These are phyloP conservation scores for Oldenlandia corymbosa DNA, from an alignment of 257 asterid species.

Conservation along the genomic window DNA sequence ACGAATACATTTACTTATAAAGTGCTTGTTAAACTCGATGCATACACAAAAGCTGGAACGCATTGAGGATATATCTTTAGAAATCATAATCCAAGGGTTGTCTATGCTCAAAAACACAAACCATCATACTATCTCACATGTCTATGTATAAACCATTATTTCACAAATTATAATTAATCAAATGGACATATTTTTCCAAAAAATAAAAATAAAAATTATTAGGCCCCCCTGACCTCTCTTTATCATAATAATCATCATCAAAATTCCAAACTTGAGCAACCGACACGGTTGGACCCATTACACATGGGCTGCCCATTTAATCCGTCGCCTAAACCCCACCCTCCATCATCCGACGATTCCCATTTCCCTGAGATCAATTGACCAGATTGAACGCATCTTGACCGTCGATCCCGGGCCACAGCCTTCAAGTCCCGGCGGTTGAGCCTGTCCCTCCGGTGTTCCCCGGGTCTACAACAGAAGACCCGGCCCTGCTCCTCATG, in stretches of 20 bases:
- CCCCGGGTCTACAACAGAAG: conserved; percentile 22
- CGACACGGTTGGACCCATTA: conserved; percentile 42
- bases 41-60: too few species aligned
- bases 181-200: too few species aligned
- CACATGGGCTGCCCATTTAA: conserved; percentile 30
- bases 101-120: too few species aligned
- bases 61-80: too few species aligned
- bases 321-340: background rate
- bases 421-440: conserved; percentile 23
- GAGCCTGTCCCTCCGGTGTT: conserved; percentile 33
- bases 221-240: conserved; percentile 31
- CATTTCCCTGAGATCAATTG: background rate
- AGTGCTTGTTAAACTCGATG: too few species aligned
- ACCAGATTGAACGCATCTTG: background rate
- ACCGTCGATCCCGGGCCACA: conserved; percentile 16
- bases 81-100: too few species aligned
- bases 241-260: conserved; percentile 3
- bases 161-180: too few species aligned
- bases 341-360: conserved; percentile 15
- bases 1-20: too few species aligned
- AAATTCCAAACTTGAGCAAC: conserved; percentile 21
- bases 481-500: conserved; percentile 29
- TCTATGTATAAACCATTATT: conserved; percentile 14
- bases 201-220: background rate
- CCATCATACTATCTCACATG: conserved; percentile 24